A percentile compares a stretch with the other conserved stretches of the same genome.
Conservation (phyloP, 768 basidiomycete genomes). For the Lactarius deliciosus region DNA sequence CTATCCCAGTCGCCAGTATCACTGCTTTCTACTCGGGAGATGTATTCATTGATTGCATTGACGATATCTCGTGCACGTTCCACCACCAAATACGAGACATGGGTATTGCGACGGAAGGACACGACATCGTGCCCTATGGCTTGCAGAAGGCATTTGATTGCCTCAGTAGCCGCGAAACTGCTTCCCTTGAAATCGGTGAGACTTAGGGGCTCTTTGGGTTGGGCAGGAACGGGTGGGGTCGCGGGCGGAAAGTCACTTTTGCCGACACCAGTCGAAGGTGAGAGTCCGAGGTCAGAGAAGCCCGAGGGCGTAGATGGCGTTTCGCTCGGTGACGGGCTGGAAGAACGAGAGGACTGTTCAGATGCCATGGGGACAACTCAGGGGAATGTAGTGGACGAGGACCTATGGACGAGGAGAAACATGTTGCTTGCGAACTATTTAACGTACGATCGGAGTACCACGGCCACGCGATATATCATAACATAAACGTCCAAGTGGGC, state of each 20-base stretch:
- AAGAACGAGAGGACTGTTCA: not conserved
- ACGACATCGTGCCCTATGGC: constrained; percentile 24
- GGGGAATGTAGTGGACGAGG: not conserved
- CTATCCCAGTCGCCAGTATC: constrained; percentile 21
- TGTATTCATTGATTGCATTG: constrained; percentile 23
- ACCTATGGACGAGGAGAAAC: not conserved
- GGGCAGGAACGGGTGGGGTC: not conserved
- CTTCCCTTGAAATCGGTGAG: constrained; percentile 8
- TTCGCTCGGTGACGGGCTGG: not conserved
- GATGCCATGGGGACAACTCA: not conserved
- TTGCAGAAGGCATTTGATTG: constrained; percentile 27
- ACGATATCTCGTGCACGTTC: constrained; percentile 27
- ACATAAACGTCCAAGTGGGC: not conserved
- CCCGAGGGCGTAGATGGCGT: not conserved
- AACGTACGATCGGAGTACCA: not conserved
- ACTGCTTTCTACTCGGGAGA: constrained; percentile 21
- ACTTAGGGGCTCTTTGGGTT: not conserved
- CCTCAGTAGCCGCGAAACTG: constrained; percentile 23
- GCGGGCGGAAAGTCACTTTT: not conserved
- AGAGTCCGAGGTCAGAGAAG: not conserved
- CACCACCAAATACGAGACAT: constrained; percentile 28
- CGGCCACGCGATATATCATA: not conserved
- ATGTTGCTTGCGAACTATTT: constrained; percentile 4
- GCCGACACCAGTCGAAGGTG: not conserved
- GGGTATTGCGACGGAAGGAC: constrained; percentile 29